Conservation (phyloP, 495 filamentous ascomycete genomes). For the Talaromyces liani region DNA sequence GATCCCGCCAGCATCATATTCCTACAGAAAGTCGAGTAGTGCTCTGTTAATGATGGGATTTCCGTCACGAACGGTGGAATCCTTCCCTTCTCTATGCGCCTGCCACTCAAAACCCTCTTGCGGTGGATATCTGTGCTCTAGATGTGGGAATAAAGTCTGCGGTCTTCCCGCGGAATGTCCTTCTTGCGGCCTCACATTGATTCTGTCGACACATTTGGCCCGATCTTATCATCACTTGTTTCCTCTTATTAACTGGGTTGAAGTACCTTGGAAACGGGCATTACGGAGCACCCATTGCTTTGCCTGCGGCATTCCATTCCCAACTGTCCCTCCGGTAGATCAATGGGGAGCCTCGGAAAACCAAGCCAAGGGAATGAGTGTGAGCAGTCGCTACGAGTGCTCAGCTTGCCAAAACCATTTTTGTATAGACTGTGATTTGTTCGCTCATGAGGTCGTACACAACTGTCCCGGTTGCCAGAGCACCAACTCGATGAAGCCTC, state of each 20-base stretch:
- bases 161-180: conserved; percentile 87
- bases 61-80: conserved; percentile 79
- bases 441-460: conserved; percentile 85
- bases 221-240: conserved; percentile 95
- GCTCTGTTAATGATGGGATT: conserved; percentile 97
- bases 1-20: conserved; percentile 75
- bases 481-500: conserved; percentile 14
- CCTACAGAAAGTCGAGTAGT: conserved; percentile 57
- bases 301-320: conserved; percentile 47
- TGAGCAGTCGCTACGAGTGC: conserved; percentile 84
- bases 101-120: conserved; percentile 79
- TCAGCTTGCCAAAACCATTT: conserved; percentile 79
- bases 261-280: conserved; percentile 77
- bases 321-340: conserved; percentile 33
- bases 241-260: conserved; percentile 81
- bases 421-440: conserved; percentile 96
- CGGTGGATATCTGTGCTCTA: conserved; percentile 87
- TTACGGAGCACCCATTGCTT: conserved; percentile 35
- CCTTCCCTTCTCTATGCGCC: conserved; percentile 70
- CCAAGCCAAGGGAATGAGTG: conserved; percentile 58
- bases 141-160: conserved; percentile 87
- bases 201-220: conserved; percentile 91
- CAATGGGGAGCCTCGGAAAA: conserved; percentile 27
- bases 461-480: conserved; percentile 95
- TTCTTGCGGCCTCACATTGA: conserved; percentile 83